These are phyloP conservation scores for Linum tenue DNA, from an alignment of 345 rosid species.

Conservation along the genomic window DNA sequence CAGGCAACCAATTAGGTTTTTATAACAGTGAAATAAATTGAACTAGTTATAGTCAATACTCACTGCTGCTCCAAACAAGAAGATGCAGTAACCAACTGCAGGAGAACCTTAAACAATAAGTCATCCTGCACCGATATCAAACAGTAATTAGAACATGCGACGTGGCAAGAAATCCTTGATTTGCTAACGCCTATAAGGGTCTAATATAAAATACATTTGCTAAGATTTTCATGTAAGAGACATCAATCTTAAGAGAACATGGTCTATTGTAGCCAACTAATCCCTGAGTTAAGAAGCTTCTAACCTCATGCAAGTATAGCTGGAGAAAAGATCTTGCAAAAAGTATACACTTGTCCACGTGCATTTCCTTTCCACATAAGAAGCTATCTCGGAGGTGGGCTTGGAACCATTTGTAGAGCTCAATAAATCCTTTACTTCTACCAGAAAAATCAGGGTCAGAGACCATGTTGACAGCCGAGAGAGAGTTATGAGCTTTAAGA, in stretches of 20 bases:
- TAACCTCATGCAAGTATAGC: conserved; percentile 71
- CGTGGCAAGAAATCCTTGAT: neutral
- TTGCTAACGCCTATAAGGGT: neutral
- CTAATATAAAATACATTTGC: neutral
- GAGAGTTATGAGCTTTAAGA: conserved; percentile 15
- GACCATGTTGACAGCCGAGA: conserved; percentile 17
- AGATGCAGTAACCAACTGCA: conserved; percentile 46
- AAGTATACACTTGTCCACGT: conserved; percentile 31
- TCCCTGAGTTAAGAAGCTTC: conserved; percentile 2
- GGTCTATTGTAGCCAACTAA: neutral
- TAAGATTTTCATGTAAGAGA: conserved; percentile 1
- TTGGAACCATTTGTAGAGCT: conserved; percentile 56
- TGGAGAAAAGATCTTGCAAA: conserved; percentile 57
- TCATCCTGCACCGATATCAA: conserved; percentile 51
- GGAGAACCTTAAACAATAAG: conserved; percentile 65
- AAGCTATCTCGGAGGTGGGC: conserved; percentile 28
- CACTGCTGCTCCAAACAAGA: conserved; percentile 34
- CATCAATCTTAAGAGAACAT: neutral
- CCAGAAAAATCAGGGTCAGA: conserved; percentile 17
- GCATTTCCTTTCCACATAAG: conserved; percentile 23
- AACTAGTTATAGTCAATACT: conserved; percentile 21
- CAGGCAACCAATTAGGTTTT: conserved; percentile 6
- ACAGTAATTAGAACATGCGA: conserved; percentile 11
- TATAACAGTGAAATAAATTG: conserved; percentile 2
- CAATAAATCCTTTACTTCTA: conserved; percentile 40